These are phyloP conservation scores for Claviceps spartinae DNA, from an alignment of 2,329 filamentous ascomycete genomes.

Conservation along the genomic window DNA sequence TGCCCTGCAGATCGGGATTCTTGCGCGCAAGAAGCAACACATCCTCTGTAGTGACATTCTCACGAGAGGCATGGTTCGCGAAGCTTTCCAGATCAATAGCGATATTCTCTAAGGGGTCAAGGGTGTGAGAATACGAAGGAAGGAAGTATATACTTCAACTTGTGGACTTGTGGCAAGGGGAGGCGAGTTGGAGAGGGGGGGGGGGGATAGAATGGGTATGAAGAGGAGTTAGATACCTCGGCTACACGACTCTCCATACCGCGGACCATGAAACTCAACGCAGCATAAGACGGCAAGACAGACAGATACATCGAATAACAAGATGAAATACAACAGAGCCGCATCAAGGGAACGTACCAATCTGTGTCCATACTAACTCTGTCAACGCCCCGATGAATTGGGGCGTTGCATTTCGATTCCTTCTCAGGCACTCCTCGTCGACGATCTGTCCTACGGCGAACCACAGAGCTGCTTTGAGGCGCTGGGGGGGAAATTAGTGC, in stretches of 20 bases:
- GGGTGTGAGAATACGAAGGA: not conserved
- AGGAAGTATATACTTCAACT: too few relatives aligned
- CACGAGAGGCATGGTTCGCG: constrained; percentile 64
- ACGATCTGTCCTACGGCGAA: constrained; percentile 75
- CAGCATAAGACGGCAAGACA: not conserved
- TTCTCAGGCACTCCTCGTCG: constrained; percentile 56
- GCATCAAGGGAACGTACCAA: constrained; percentile 43
- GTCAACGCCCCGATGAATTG: constrained; percentile 81
- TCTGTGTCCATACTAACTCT: constrained; percentile 77
- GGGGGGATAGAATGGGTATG: too few relatives aligned
- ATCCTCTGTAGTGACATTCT: constrained; percentile 71
- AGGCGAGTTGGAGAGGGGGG: too few relatives aligned
- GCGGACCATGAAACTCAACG: too few relatives aligned
- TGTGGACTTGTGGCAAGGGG: too few relatives aligned
- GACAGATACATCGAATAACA: not conserved
- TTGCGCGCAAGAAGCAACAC: constrained; percentile 76
- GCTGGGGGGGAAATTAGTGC: constrained; percentile 29
- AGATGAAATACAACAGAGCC: not conserved
- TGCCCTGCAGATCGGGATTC: constrained; percentile 69
- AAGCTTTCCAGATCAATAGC: constrained; percentile 43
- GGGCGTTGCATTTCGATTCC: constrained; percentile 70
- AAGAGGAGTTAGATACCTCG: too few relatives aligned
- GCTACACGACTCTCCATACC: too few relatives aligned
- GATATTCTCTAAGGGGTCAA: constrained; percentile 32
- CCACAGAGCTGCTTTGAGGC: constrained; percentile 76